phyloP scores from a whole-genome alignment of 805 yeast species.

The Ogataea siamensis region DNA sequence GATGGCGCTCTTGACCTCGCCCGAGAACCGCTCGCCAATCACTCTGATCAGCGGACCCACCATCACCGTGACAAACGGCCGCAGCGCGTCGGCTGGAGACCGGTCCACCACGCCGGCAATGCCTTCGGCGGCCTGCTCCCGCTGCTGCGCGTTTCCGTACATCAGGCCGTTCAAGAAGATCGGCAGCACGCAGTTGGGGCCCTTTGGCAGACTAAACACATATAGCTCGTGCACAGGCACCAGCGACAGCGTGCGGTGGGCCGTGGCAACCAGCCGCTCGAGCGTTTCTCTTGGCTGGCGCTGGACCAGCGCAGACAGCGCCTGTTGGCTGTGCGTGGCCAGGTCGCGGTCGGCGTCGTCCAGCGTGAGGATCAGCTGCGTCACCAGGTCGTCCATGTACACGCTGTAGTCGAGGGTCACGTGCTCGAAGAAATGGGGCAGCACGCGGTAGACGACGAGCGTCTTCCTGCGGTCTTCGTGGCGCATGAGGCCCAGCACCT shows the following conservation, averaged over 20 bases:
- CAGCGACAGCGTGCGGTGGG: conserved; percentile 65
- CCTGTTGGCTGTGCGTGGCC: conserved; percentile 61
- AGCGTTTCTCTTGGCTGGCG: conserved; percentile 72
- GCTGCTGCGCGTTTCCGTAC: conserved; percentile 84
- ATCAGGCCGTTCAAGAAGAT: conserved; percentile 91
- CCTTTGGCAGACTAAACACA: conserved; percentile 74
- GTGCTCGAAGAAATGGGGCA: conserved; percentile 67
- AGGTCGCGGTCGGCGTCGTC: conserved; percentile 66
- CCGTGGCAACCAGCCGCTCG: conserved; percentile 77
- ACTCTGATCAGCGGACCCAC: conserved; percentile 98
- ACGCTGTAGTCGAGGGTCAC: conserved; percentile 68
- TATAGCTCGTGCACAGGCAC: conserved; percentile 67
- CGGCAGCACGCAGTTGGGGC: conserved; percentile 87
- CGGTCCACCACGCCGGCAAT: conserved; percentile 83
- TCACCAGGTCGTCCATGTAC: conserved; percentile 73
- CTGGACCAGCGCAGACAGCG: conserved; percentile 65
- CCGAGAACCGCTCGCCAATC: conserved; percentile 89
- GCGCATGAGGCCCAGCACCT: conserved; percentile 70
- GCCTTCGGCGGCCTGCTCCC: conserved; percentile 84
- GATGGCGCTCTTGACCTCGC: conserved; percentile 94
- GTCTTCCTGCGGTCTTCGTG: conserved; percentile 68
- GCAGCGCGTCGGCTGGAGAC: conserved; percentile 79
- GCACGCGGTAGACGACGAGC: conserved; percentile 59
- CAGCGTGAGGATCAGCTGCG: conserved; percentile 65
- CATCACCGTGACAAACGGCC: conserved; percentile 85